phyloP scores from a whole-genome alignment of 177 flowering plant species.

The Vitis hybrid region DNA sequence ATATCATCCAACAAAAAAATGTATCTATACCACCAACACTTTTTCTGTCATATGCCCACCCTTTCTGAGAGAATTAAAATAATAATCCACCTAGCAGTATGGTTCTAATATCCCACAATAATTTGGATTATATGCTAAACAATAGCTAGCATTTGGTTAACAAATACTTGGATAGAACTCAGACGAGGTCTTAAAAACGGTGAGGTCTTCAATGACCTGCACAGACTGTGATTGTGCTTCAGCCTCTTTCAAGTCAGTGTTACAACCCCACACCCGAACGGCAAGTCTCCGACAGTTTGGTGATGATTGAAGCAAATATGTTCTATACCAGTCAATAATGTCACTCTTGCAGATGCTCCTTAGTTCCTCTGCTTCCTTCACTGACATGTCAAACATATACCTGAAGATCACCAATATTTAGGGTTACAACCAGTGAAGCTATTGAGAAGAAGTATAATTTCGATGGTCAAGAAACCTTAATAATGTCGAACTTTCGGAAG shows the following conservation, averaged over 20 bases:
- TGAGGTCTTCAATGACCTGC: slow-evolving; percentile 49
- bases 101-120: too few species aligned
- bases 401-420: slow-evolving; percentile 34
- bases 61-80: background rate
- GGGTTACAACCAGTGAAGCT: background rate
- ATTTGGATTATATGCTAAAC: background rate
- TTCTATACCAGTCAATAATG: slow-evolving; percentile 66
- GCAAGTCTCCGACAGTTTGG: slow-evolving; percentile 73
- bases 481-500: too few species aligned
- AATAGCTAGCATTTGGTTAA: slow-evolving; percentile 26
- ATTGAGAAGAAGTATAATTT: background rate
- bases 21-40: too few species aligned
- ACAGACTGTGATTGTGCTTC: slow-evolving; percentile 29
- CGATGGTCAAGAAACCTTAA: too few species aligned
- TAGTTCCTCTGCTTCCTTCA: slow-evolving; percentile 75
- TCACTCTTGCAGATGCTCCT: slow-evolving; percentile 58
- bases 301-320: slow-evolving; percentile 57
- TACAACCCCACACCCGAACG: slow-evolving; percentile 88
- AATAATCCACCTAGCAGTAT: background rate
- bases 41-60: background rate
- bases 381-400: slow-evolving; percentile 76
- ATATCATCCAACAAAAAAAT: too few species aligned
- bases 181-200: slow-evolving; percentile 53
- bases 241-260: slow-evolving; percentile 48
- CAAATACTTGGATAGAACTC: slow-evolving; percentile 71